phyloP scores from a whole-genome alignment of 176 grass and related monocot genomes.

The Miscanthus lutarioriparius region DNA sequence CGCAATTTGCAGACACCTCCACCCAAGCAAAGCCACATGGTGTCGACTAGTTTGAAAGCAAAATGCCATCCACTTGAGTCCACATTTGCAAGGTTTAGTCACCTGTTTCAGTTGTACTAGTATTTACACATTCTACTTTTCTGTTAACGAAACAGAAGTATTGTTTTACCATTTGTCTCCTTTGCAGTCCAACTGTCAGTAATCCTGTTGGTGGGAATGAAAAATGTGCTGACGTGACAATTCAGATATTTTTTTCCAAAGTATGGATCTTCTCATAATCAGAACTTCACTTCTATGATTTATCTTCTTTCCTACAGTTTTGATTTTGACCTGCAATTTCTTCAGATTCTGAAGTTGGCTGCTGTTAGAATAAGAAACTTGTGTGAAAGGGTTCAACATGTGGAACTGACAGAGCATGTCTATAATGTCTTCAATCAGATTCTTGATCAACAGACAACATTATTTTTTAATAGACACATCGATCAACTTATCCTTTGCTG shows the following conservation, averaged over 20 bases:
- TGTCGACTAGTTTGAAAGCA: slow-evolving; percentile 50
- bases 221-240: slow-evolving; percentile 69
- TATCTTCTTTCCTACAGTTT: slow-evolving; percentile 25
- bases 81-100: slow-evolving; percentile 80
- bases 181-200: slow-evolving; percentile 68
- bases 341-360: slow-evolving; percentile 88
- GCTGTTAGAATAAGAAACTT: slow-evolving; percentile 91
- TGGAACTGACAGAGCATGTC: slow-evolving; percentile 66
- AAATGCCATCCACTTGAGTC: slow-evolving; percentile 79
- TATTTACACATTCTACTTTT: slow-evolving; percentile 27
- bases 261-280: slow-evolving; percentile 42
- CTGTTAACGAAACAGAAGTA: slow-evolving; percentile 11
- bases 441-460: slow-evolving; percentile 66
- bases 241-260: slow-evolving; percentile 87
- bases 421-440: slow-evolving; percentile 78
- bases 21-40: slow-evolving; percentile 55
- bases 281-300: slow-evolving; percentile 31
- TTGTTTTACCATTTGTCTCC: slow-evolving; percentile 33
- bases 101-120: slow-evolving; percentile 29
- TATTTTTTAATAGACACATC: slow-evolving; percentile 92
- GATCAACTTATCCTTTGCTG: slow-evolving; percentile 94
- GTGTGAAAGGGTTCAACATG: slow-evolving; percentile 73
- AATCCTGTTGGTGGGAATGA: slow-evolving; percentile 63
- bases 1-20: slow-evolving; percentile 66
- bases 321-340: slow-evolving; percentile 36